phyloP scores from a whole-genome alignment of 306 rosid species.

The Vigna hirtella region DNA sequence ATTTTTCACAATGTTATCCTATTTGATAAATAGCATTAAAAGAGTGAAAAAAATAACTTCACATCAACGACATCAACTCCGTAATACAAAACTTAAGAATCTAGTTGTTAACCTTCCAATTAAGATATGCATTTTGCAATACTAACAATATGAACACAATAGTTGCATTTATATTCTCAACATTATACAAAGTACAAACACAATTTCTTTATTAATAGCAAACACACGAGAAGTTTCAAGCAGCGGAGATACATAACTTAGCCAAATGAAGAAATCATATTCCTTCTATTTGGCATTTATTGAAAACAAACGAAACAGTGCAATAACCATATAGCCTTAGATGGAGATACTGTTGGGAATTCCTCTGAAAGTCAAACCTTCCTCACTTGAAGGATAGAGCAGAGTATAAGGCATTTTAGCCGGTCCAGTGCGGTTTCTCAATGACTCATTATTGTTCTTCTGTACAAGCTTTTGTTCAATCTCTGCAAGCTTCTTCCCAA shows the following conservation, averaged over 20 bases:
- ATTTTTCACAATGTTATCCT: no score
- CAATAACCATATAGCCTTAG: background rate
- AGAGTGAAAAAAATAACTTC: no score
- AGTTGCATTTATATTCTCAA: no score
- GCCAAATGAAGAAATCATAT: background rate
- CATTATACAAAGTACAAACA: background rate
- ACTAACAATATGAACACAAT: no score
- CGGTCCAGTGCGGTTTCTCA: slow-evolving; percentile 47
- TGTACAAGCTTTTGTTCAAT: slow-evolving; percentile 25
- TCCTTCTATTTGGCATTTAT: slow-evolving; percentile 15
- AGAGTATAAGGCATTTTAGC: slow-evolving; percentile 69
- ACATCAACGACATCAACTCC: no score
- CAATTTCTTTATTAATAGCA: background rate
- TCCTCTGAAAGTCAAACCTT: slow-evolving; percentile 71
- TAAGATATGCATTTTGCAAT: no score
- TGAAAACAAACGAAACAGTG: background rate
- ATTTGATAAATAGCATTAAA: no score
- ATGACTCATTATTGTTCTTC: slow-evolving; percentile 7
- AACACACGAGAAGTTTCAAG: background rate
- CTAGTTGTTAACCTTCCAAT: no score
- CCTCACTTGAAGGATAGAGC: slow-evolving; percentile 63
- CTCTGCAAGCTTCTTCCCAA: slow-evolving; percentile 34
- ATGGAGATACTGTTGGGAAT: slow-evolving; percentile 75
- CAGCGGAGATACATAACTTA: background rate
- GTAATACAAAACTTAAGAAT: no score